A percentile compares a stretch with the other conserved stretches of the same genome.
phyloP scores from a whole-genome alignment of 768 basidiomycete genomes.

The Ramaria sp. region DNA sequence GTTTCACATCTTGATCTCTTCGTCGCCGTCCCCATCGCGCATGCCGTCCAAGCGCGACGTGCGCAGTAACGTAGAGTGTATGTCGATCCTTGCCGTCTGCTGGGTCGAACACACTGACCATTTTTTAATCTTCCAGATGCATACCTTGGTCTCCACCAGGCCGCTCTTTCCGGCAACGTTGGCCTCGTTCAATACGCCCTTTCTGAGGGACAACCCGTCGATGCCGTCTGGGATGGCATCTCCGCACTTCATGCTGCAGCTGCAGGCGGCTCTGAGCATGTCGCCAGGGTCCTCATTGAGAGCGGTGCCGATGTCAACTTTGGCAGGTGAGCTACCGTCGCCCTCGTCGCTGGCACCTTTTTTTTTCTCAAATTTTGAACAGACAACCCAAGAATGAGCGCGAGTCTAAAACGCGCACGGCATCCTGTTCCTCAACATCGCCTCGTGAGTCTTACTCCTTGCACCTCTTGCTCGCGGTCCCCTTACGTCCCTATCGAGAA shows the following conservation, averaged over 20 bases:
- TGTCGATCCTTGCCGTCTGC: neutral
- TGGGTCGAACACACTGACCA: neutral
- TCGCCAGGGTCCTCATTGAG: constrained; percentile 83
- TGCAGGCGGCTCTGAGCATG: constrained; percentile 79
- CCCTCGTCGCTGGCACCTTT: neutral
- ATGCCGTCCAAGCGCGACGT: constrained; percentile 10
- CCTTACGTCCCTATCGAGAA: neutral
- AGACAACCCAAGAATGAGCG: neutral
- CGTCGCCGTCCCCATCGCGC: neutral
- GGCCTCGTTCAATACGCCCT: constrained; percentile 91
- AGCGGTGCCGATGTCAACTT: constrained; percentile 92
- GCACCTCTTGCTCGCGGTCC: neutral
- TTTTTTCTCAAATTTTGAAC: neutral
- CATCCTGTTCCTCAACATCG: neutral
- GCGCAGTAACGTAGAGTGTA: constrained; percentile 4
- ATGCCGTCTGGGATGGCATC: constrained; percentile 91
- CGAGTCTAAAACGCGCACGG: constrained; percentile 1
- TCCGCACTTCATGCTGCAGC: constrained; percentile 95
- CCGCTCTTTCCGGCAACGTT: constrained; percentile 58
- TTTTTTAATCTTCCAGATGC: constrained; percentile 11
- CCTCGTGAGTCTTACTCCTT: neutral
- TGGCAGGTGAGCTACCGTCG: neutral
- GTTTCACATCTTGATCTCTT: no score
- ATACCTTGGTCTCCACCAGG: constrained; percentile 33
- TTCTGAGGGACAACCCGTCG: constrained; percentile 89